Percentiles rank a stretch among this genome's conserved stretches.
These are phyloP conservation scores for Saccharomyces hybrid DNA, from an alignment of 1,139 yeast genomes.

Conservation along the genomic window DNA sequence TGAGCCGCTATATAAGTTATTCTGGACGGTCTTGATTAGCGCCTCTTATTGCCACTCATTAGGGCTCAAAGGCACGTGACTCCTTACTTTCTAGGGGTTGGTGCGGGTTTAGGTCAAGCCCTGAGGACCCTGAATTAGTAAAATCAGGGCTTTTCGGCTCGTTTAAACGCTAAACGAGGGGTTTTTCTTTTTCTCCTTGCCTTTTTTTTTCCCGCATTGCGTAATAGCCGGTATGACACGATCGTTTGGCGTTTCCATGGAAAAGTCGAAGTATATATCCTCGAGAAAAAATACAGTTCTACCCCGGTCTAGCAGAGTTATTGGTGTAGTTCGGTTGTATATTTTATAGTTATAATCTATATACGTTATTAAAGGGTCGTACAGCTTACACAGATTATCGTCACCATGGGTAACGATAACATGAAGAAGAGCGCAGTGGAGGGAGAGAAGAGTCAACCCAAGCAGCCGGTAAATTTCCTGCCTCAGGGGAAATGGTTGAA, in stretches of 20 bases:
- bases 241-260: neutral
- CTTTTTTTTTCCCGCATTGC: neutral
- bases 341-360: too few relatives aligned
- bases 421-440: neutral
- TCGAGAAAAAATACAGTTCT: neutral
- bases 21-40: neutral
- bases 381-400: neutral
- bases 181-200: slow-evolving; percentile 1
- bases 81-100: neutral
- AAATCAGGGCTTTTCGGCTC: neutral
- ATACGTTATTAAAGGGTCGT: too few relatives aligned
- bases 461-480: slow-evolving; percentile 16
- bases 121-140: neutral
- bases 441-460: neutral
- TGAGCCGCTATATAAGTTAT: neutral
- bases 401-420: neutral
- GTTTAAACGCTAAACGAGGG: neutral
- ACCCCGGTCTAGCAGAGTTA: too few relatives aligned
- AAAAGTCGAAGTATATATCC: neutral
- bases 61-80: neutral
- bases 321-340: too few relatives aligned
- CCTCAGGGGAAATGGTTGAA: slow-evolving; percentile 36
- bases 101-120: neutral
- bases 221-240: neutral
- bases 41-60: neutral